Conservation (phyloP, 2,329 filamentous ascomycete genomes). For the Pseudogymnoascus sp. region DNA sequence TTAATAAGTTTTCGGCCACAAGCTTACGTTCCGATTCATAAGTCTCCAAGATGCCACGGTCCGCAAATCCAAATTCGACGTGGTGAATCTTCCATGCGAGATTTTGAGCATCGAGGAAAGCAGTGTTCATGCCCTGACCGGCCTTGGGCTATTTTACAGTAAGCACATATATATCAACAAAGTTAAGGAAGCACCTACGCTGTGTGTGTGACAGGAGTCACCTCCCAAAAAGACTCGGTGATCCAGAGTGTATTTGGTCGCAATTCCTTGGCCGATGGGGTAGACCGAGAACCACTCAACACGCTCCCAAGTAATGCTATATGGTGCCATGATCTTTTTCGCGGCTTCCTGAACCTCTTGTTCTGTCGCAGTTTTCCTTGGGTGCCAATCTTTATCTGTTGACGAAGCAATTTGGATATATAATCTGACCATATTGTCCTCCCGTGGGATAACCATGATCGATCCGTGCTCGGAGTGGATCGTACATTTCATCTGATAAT, state of each 20-base stretch:
- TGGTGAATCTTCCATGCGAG: slow-evolving; percentile 94
- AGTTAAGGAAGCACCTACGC: slow-evolving; percentile 38
- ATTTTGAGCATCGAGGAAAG: slow-evolving; percentile 75
- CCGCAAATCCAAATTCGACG: slow-evolving; percentile 74
- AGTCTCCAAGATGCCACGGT: slow-evolving; percentile 66
- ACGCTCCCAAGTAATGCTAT: slow-evolving; percentile 57
- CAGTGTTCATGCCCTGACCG: slow-evolving; percentile 74
- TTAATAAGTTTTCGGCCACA: slow-evolving; percentile 73
- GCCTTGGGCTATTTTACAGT: slow-evolving; percentile 61
- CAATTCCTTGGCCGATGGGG: slow-evolving; percentile 66
- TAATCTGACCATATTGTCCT: slow-evolving; percentile 59
- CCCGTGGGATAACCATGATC: slow-evolving; percentile 72
- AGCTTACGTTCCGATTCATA: slow-evolving; percentile 82
- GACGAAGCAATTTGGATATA: slow-evolving; percentile 61
- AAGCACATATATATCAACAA: slow-evolving; percentile 40
- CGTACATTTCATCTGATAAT: slow-evolving; percentile 57
- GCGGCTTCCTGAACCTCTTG: slow-evolving; percentile 57
- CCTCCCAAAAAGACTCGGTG: slow-evolving; percentile 67
- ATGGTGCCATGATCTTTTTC: slow-evolving; percentile 57
- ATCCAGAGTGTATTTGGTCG: slow-evolving; percentile 58
- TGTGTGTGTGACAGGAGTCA: slow-evolving; percentile 74
- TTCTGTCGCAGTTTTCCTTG: slow-evolving; percentile 54
- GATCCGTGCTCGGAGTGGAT: slow-evolving; percentile 68
- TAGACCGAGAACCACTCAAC: slow-evolving; percentile 72
- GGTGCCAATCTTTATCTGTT: slow-evolving; percentile 52